Conservation (phyloP, 257 asterid species). For the Solanum rostratum region DNA sequence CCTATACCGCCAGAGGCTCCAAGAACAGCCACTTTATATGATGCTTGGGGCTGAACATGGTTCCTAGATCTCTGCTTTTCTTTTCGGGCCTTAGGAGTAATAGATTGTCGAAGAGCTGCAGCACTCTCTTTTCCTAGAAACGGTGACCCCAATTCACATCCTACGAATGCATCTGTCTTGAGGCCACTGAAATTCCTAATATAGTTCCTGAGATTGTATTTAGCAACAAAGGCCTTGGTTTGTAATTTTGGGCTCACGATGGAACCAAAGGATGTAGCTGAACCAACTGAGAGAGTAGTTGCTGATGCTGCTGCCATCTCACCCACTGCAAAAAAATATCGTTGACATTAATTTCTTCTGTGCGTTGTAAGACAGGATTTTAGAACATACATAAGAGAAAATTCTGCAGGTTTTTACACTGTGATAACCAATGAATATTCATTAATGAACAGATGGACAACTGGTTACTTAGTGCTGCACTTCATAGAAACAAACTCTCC, state of each 20-base stretch:
- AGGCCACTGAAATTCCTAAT: constrained; percentile 3
- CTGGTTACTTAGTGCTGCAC: background rate
- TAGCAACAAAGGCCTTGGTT: background rate
- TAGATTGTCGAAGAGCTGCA: constrained; percentile 2
- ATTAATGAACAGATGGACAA: background rate
- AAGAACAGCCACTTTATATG: constrained; percentile 9
- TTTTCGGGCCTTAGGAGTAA: background rate
- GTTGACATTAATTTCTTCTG: background rate
- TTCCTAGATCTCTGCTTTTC: background rate
- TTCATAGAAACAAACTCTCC: background rate
- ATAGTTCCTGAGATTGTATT: background rate
- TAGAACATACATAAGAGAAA: background rate
- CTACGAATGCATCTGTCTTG: background rate
- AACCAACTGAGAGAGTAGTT: constrained; percentile 4
- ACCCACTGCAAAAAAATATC: background rate
- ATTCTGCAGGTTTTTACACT: background rate
- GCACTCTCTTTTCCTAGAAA: constrained; percentile 1
- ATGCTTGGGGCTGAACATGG: constrained; percentile 1
- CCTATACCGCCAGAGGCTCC: constrained; percentile 17
- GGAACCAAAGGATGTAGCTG: background rate
- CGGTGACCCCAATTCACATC: background rate
- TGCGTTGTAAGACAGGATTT: background rate
- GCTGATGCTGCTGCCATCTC: constrained; percentile 13
- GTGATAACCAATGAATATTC: background rate
- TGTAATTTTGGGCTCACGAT: background rate